These are phyloP conservation scores for Monarda citriodora DNA, from an alignment of 305 asterid genomes.

Conservation along the genomic window DNA sequence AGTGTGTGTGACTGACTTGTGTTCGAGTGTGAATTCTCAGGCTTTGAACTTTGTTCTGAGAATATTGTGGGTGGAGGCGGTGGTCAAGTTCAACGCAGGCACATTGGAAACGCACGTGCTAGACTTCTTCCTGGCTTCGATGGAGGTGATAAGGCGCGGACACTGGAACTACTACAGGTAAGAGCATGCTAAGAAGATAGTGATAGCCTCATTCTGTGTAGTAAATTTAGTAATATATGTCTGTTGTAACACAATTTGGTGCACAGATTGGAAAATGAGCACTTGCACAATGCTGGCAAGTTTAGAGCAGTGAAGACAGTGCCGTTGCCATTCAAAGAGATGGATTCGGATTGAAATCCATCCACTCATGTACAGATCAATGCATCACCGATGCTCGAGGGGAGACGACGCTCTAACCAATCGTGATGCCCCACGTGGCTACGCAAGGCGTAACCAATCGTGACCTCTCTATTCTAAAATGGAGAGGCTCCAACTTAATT, in stretches of 20 bases:
- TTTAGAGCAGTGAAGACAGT: constrained; percentile 90
- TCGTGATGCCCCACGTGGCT: not conserved
- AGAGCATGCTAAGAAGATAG: not conserved
- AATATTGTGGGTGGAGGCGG: constrained; percentile 88
- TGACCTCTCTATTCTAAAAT: too few species aligned
- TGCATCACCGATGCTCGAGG: not conserved
- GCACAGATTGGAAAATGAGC: constrained; percentile 96
- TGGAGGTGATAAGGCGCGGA: constrained; percentile 97
- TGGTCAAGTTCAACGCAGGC: constrained; percentile 63
- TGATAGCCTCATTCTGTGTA: not conserved
- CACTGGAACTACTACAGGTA: constrained; percentile 99
- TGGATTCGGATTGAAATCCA: constrained; percentile 53
- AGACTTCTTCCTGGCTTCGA: constrained; percentile 75
- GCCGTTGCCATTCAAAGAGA: constrained; percentile 83
- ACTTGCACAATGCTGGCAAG: constrained; percentile 87
- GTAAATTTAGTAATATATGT: too few species aligned
- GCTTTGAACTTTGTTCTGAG: constrained; percentile 78
- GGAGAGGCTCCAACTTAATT: not conserved
- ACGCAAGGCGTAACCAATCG: not conserved
- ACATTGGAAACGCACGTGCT: constrained; percentile 62
- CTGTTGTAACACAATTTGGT: too few species aligned
- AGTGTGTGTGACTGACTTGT: not conserved
- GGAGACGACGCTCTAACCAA: not conserved
- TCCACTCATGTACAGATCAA: not conserved
- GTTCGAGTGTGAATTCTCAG: constrained; percentile 28